Percentiles rank a stretch among this genome's conserved stretches.
These are phyloP conservation scores for Phytophthora pluvialis DNA, from an alignment of 352 stramenopile genomes.

Conservation along the genomic window DNA sequence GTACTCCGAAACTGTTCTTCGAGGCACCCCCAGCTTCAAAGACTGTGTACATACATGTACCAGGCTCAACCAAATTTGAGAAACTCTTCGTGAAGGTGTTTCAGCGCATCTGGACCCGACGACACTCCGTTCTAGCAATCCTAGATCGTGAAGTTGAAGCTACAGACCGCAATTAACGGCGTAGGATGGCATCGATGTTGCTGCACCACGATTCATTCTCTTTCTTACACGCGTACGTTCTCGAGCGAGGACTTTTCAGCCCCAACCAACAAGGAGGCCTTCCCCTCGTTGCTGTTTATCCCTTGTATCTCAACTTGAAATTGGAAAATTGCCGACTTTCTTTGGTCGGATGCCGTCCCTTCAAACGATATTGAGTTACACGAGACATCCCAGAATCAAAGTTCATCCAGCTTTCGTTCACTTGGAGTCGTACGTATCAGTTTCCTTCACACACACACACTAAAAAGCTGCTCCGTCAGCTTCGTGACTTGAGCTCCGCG, in stretches of 20 bases:
- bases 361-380: too few relatives aligned
- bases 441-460: neutral
- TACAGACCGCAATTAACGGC: too few relatives aligned
- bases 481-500: slow-evolving; percentile 34
- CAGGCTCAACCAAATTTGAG: neutral
- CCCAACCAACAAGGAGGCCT: too few relatives aligned
- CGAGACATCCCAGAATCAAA: too few relatives aligned
- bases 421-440: neutral
- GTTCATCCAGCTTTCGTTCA: too few relatives aligned
- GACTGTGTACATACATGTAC: neutral
- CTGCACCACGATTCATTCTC: neutral
- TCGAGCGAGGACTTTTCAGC: too few relatives aligned
- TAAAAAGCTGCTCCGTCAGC: slow-evolving; percentile 36
- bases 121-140: slow-evolving; percentile 8
- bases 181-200: too few relatives aligned
- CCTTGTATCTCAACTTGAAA: too few relatives aligned
- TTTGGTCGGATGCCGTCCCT: too few relatives aligned
- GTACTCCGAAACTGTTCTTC: neutral
- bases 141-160: neutral
- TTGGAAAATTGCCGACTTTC: too few relatives aligned
- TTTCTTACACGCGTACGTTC: neutral
- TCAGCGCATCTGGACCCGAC: neutral
- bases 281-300: too few relatives aligned
- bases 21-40: neutral
- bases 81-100: neutral